phyloP scores from a whole-genome alignment of 2,329 filamentous ascomycete genomes.

The Setomelanomma holmii region DNA sequence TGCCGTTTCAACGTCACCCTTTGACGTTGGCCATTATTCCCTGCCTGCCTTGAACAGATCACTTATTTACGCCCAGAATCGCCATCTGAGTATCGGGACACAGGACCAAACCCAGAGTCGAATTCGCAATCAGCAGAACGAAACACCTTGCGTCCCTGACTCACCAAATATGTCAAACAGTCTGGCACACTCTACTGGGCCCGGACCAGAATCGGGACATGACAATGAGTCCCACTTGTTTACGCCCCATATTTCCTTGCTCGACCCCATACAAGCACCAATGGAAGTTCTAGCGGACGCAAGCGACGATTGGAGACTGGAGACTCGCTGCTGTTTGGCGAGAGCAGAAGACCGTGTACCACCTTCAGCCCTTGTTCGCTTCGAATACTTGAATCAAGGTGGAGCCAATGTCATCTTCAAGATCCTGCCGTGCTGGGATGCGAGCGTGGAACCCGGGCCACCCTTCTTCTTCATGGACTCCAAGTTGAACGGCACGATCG shows the following conservation, averaged over 20 bases:
- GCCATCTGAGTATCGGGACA: too few species aligned
- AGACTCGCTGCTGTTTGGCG: slow-evolving; percentile 23
- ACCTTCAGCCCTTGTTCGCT: slow-evolving; percentile 15
- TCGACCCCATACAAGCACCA: neutral
- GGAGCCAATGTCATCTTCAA: slow-evolving; percentile 45
- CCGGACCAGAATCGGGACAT: neutral
- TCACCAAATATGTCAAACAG: too few species aligned
- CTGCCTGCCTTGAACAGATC: too few species aligned
- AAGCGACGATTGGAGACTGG: neutral
- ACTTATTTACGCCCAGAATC: too few species aligned
- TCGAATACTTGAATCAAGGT: slow-evolving; percentile 42
- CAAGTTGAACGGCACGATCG: slow-evolving; percentile 5
- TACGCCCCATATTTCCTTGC: neutral
- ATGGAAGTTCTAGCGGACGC: neutral
- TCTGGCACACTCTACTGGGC: neutral
- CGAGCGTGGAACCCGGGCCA: neutral
- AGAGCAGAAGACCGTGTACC: neutral
- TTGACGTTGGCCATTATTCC: too few species aligned
- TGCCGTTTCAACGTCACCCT: too few species aligned
- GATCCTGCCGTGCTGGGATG: slow-evolving; percentile 17
- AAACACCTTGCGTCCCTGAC: too few species aligned
- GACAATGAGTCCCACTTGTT: neutral
- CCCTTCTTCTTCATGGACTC: slow-evolving; percentile 26
- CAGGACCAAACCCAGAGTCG: too few species aligned
- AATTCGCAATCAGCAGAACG: too few species aligned